Percentiles rank a stretch among this genome's conserved stretches.
These are phyloP conservation scores for Oehlia diaphana DNA, from an alignment of 192 early-diverging fungal genomes.

Conservation along the genomic window DNA sequence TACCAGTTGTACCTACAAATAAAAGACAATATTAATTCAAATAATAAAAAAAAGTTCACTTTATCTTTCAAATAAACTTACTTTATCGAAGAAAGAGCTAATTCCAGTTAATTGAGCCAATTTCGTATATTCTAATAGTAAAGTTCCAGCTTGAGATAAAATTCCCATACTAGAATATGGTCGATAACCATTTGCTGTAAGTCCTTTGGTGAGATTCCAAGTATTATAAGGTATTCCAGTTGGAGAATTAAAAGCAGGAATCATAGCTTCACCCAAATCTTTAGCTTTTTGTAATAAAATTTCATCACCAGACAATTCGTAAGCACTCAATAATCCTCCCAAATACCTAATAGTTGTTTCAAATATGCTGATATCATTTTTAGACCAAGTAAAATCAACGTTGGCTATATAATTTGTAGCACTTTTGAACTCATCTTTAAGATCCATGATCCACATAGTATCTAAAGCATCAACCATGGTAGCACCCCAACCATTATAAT, in stretches of 20 bases:
- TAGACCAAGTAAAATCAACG: conserved; percentile 55
- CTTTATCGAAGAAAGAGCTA: conserved; percentile 60
- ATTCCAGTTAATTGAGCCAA: conserved; percentile 78
- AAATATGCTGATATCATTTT: conserved; percentile 66
- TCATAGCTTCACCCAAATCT: conserved; percentile 63
- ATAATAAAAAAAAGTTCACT: neutral
- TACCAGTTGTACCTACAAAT: conserved; percentile 51
- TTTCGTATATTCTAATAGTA: conserved; percentile 83
- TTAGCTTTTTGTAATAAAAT: conserved; percentile 69
- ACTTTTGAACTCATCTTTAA: conserved; percentile 74
- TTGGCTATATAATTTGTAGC: conserved; percentile 65
- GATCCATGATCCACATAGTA: conserved; percentile 83
- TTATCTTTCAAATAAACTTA: conserved; percentile 29
- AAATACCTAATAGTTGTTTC: conserved; percentile 79
- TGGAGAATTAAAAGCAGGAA: conserved; percentile 72
- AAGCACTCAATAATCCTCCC: conserved; percentile 81
- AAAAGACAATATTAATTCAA: neutral
- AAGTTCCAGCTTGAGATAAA: conserved; percentile 71
- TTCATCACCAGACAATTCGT: conserved; percentile 75
- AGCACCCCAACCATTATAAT: conserved; percentile 61
- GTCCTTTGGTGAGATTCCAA: conserved; percentile 50
- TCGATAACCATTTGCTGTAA: neutral
- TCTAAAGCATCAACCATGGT: conserved; percentile 89
- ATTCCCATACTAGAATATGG: conserved; percentile 18
- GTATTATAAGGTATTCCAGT: conserved; percentile 75